Conservation (phyloP, 225 moss, liverwort and hornwort genomes). For the Antitrichia curtipendula region DNA sequence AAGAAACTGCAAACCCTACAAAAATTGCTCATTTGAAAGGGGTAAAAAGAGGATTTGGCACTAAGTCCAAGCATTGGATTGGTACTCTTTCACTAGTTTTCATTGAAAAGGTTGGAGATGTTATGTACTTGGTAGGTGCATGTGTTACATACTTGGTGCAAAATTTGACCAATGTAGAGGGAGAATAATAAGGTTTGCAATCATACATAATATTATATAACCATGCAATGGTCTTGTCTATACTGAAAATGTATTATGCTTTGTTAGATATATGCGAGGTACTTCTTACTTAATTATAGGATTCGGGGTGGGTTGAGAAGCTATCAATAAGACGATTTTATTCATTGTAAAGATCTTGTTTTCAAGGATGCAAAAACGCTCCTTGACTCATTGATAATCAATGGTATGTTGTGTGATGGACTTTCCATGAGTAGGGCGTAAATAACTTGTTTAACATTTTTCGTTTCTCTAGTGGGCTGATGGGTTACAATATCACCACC, state of each 20-base stretch:
- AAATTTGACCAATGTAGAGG: neutral
- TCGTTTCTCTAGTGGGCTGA: neutral
- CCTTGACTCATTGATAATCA: neutral
- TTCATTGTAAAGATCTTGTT: neutral
- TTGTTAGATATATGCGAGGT: neutral
- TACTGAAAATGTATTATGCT: neutral
- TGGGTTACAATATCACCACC: no score
- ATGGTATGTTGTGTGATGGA: no score
- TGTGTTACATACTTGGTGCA: no score
- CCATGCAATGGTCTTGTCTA: accelerated
- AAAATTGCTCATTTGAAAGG: neutral
- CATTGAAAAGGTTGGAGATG: neutral
- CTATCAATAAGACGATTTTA: neutral
- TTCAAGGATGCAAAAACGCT: neutral
- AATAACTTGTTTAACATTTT: neutral
- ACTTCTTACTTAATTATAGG: neutral
- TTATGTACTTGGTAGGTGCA: neutral
- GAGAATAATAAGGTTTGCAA: neutral
- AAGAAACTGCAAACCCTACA: no score
- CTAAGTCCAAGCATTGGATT: neutral
- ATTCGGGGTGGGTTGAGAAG: neutral
- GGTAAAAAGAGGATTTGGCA: neutral
- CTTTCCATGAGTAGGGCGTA: neutral
- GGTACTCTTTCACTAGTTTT: neutral
- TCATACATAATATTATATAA: neutral